Evolutionary conservation across 805 yeast species (phyloP).

Genomic region (Jamesozyma gamospora): DNA sequence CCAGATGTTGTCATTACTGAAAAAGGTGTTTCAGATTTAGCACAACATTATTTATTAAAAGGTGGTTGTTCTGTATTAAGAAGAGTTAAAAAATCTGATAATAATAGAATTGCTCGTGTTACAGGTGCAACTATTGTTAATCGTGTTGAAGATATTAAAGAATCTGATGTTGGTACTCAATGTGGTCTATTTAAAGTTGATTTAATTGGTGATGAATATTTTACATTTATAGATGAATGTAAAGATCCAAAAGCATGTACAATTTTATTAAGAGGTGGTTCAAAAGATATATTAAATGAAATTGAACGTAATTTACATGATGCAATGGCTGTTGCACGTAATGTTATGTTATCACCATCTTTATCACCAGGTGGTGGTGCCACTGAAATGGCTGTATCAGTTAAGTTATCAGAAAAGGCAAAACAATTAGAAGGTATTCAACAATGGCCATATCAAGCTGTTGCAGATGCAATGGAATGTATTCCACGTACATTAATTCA

Average conservation of each 20-base stretch:
- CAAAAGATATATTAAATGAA: constrained; percentile 92
- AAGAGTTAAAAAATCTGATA: constrained; percentile 91
- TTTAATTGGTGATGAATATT: constrained; percentile 95
- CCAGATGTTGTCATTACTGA: constrained; percentile 96
- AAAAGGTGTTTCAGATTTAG: constrained; percentile 95
- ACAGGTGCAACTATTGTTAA: constrained; percentile 97
- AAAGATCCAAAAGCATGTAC: constrained; percentile 88
- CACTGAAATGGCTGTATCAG: constrained; percentile 96
- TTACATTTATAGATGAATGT: constrained; percentile 74
- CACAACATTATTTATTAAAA: constrained; percentile 90
- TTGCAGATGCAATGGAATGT: constrained; percentile 96
- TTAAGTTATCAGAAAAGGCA: constrained; percentile 78
- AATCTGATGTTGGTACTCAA: constrained; percentile 75
- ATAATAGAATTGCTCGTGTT: constrained; percentile 92
- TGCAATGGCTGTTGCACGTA: constrained; percentile 96
- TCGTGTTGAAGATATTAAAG: constrained; percentile 88
- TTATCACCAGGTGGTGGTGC: constrained; percentile 99
- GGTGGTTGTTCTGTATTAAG: constrained; percentile 89
- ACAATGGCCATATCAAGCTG: constrained; percentile 98
- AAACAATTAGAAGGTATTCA: constrained; percentile 87
- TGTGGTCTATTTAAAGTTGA: constrained; percentile 92
- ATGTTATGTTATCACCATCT: constrained; percentile 88
- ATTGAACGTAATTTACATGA: constrained; percentile 95
- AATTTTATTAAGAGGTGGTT: constrained; percentile 85
- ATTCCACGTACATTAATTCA: constrained; percentile 96